These are phyloP conservation scores for Vicia sativa DNA, from an alignment of 306 rosid genomes.

Conservation along the genomic window DNA sequence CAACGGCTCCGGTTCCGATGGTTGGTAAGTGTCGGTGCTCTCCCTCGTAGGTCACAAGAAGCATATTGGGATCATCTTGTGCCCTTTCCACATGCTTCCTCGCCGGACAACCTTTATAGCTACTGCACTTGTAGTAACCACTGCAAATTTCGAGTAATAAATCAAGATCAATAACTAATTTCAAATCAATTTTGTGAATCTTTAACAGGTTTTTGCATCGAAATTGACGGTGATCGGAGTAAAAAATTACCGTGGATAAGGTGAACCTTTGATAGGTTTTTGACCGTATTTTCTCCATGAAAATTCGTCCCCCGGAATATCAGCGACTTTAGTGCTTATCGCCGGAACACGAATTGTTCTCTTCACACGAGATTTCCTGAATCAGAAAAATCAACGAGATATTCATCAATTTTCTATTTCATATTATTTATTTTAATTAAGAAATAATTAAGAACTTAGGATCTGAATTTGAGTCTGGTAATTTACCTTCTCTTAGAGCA, in stretches of 20 bases:
- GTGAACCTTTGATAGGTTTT: slow-evolving; percentile 89
- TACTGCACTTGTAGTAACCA: slow-evolving; percentile 80
- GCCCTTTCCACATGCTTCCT: slow-evolving; percentile 87
- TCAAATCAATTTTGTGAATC: neutral
- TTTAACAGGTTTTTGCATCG: too few relatives aligned
- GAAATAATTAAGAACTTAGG: too few relatives aligned
- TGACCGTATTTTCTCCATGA: slow-evolving; percentile 92
- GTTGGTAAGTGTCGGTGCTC: slow-evolving; percentile 41
- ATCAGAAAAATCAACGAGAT: neutral
- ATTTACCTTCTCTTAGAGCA: slow-evolving; percentile 82
- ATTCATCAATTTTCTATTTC: neutral
- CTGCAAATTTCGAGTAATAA: slow-evolving; percentile 37
- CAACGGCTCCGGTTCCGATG: neutral
- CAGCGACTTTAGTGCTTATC: slow-evolving; percentile 69
- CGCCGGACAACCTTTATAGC: slow-evolving; percentile 79
- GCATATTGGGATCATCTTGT: slow-evolving; percentile 45
- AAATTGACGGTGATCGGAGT: neutral
- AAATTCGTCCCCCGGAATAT: slow-evolving; percentile 72
- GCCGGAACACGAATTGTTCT: slow-evolving; percentile 67
- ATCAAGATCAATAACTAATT: slow-evolving; percentile 1
- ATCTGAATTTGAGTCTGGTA: neutral
- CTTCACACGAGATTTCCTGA: slow-evolving; percentile 61
- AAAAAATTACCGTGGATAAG: slow-evolving; percentile 62
- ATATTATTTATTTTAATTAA: neutral
- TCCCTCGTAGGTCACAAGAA: slow-evolving; percentile 44